Percentiles rank a stretch among this genome's conserved stretches.
Conservation (phyloP, 2,329 filamentous ascomycete genomes). For the Metarhizium album region DNA sequence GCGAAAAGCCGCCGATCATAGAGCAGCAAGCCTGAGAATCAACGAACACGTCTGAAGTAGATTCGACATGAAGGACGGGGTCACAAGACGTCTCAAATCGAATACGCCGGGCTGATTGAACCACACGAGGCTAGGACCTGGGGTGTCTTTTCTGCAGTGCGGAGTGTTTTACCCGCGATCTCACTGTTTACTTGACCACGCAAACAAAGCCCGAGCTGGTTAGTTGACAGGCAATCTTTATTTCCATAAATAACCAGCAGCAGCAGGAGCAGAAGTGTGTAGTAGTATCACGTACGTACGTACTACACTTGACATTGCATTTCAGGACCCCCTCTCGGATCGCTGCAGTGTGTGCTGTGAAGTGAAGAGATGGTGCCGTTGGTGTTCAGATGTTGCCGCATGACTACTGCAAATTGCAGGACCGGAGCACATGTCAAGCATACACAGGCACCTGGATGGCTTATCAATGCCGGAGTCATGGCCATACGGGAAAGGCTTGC, state of each 20-base stretch:
- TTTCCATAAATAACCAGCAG: neutral
- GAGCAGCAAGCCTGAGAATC: too few species aligned
- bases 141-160: neutral
- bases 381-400: too few species aligned
- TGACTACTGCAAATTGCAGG: too few species aligned
- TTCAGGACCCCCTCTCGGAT: too few species aligned
- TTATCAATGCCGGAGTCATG: too few species aligned
- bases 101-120: neutral
- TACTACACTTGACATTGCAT: neutral
- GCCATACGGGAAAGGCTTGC: too few species aligned
- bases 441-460: too few species aligned
- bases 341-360: too few species aligned
- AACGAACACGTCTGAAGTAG: neutral
- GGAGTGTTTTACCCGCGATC: neutral
- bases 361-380: too few species aligned
- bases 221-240: neutral
- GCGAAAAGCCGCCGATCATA: too few species aligned
- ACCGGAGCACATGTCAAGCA: too few species aligned
- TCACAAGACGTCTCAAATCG: neutral
- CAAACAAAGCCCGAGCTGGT: neutral
- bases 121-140: neutral
- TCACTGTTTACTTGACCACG: neutral
- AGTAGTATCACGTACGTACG: neutral
- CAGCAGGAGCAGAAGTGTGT: neutral
- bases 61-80: neutral